Conservation (phyloP, 2,329 filamentous ascomycete species). For the Bipolaris cookei region DNA sequence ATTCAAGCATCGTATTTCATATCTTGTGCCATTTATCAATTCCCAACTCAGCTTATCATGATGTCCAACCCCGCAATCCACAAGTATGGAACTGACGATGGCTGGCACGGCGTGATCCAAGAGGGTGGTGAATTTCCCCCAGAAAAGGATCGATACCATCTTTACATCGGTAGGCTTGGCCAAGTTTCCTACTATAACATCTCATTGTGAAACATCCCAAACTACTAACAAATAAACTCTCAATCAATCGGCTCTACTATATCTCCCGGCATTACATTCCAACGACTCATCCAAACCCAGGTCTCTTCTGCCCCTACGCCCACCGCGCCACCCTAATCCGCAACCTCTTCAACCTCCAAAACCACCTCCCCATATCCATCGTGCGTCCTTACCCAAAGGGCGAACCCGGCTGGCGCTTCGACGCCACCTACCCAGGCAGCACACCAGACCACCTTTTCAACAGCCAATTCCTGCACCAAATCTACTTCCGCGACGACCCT, state of each 20-base stretch:
- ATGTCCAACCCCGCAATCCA: conserved; percentile 36
- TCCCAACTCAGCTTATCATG: background rate
- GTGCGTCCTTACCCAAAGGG: conserved; percentile 72
- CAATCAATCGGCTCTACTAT: background rate
- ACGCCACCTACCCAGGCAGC: conserved; percentile 62
- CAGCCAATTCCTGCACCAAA: conserved; percentile 64
- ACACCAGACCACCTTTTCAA: conserved; percentile 67
- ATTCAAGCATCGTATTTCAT: background rate
- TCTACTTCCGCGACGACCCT: conserved; percentile 67
- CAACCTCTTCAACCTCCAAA: conserved; percentile 63
- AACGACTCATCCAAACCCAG: conserved; percentile 34
- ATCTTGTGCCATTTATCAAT: background rate
- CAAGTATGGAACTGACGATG: conserved; percentile 51
- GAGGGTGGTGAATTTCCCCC: conserved; percentile 57
- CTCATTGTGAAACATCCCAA: background rate
- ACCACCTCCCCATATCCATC: conserved; percentile 62
- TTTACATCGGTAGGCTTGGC: conserved; percentile 56
- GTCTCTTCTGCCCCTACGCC: conserved; percentile 70
- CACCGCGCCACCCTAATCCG: conserved; percentile 65
- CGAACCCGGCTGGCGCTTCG: conserved; percentile 67
- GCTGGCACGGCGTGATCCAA: conserved; percentile 61
- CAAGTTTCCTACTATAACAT: too few relatives aligned
- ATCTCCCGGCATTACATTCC: background rate
- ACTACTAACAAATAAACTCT: background rate
- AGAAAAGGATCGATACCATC: conserved; percentile 60